Conservation (phyloP, 1,284 basidiomycete species). For the Gomphus bonarii region DNA sequence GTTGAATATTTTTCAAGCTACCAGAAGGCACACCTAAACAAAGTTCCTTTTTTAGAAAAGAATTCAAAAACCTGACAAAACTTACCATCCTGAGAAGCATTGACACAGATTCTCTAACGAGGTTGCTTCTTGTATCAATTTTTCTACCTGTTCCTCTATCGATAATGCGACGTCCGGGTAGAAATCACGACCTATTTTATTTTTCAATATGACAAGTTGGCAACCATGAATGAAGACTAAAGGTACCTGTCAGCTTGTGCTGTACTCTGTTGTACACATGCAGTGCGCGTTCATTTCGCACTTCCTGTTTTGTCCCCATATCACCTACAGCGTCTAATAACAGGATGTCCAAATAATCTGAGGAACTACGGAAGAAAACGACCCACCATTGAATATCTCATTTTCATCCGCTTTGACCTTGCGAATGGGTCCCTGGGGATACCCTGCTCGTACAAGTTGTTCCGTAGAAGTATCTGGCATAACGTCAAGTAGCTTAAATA, state of each 20-base stretch:
- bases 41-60: not conserved
- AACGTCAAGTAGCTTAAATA: not conserved
- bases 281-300: constrained; percentile 82
- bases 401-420: constrained; percentile 75
- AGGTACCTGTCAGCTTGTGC: constrained; percentile 80
- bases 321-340: constrained; percentile 46
- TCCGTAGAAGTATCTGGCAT: constrained; percentile 30
- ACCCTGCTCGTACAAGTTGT: constrained; percentile 58
- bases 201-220: constrained; percentile 1
- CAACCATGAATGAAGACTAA: not conserved
- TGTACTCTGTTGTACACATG: constrained; percentile 90
- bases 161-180: constrained; percentile 68
- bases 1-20: constrained; percentile 15
- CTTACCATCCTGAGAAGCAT: constrained; percentile 91
- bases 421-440: constrained; percentile 62
- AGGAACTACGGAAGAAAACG: not conserved
- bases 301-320: constrained; percentile 57
- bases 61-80: not conserved
- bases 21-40: constrained; percentile 32
- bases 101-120: constrained; percentile 90
- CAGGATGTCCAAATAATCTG: constrained; percentile 1
- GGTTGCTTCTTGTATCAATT: constrained; percentile 84
- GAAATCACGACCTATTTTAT: constrained; percentile 70
- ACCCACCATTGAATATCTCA: constrained; percentile 66
- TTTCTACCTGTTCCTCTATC: constrained; percentile 78